Base-by-base conservation (phyloP, 2,329 filamentous ascomycete genomes). In the Cordyceps fumosorosea region DNA sequence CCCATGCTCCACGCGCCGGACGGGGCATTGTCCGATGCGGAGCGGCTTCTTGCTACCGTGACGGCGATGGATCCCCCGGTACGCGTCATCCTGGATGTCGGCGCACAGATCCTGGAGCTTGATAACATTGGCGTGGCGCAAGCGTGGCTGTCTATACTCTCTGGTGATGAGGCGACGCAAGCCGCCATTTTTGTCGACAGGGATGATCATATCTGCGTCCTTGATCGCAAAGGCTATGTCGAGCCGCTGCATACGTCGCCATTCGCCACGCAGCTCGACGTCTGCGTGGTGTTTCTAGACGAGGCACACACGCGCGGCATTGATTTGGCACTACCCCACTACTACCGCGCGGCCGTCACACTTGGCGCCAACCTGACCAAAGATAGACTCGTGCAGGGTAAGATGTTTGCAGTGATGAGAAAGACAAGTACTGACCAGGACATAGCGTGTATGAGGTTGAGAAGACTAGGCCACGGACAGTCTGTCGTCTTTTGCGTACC, bases 221-320 rank as follows among this genome's bases (percentile, higher is more conserved):
- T 87, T 0, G 79, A 84, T 63, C 75, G 78, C 0, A 70, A 73
- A 5, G 82, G 79, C 0, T 68, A 70, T 0, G 65, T 79, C 0
- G 81, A 86, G 42, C 68, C 72, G 0, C 74, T 92, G 0, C 77
- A 81, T 4, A 79, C 76, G 0, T 91, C 89, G 0, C 80, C 86
- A 0, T 90, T 84, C 66, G 72, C 75, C 0, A 75, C 78, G 0
- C 79, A 85, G 10, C 72, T 88, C 0, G 82, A 84, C 6, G 66
- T 65, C 0, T 92, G 88, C 62, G 70, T 90, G 0, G 77, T 91
- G 0, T 92, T 86, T 61, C 76, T 93, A 0, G 89, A 92, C 57
- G 84, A 92, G 63, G 80, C 82, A 0, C 88, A 92, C 64, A 90
- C 88, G 0, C 73, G 89, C 64, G 89, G 89, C 0, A 90, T 82